These are phyloP conservation scores for Ustanciosporium gigantosporum DNA, from an alignment of 1,284 basidiomycete species.

Conservation along the genomic window DNA sequence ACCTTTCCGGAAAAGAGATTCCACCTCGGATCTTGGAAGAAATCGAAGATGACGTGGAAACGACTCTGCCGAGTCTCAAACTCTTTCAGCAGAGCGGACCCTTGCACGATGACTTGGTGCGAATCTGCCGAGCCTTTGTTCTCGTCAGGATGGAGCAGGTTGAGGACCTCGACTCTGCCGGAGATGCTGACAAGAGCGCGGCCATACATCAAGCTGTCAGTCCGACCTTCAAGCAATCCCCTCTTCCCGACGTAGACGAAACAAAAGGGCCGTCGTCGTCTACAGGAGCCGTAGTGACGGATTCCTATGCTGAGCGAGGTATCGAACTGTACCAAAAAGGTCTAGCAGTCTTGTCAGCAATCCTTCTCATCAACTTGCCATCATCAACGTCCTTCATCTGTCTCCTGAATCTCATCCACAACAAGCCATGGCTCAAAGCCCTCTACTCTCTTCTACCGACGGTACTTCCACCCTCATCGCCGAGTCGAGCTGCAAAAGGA, in stretches of 20 bases:
- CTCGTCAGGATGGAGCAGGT: constrained; percentile 84
- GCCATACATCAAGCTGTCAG: constrained; percentile 8
- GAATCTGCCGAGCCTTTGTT: constrained; percentile 87
- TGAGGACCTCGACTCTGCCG: constrained; percentile 17
- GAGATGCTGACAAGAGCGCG: constrained; percentile 18
- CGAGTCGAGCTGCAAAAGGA: not conserved
- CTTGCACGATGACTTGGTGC: constrained; percentile 80
- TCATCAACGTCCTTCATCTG: constrained; percentile 76
- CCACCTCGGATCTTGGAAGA: constrained; percentile 65
- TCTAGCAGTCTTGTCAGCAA: constrained; percentile 71
- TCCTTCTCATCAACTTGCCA: constrained; percentile 85
- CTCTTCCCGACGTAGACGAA: constrained; percentile 1
- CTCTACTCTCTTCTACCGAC: constrained; percentile 44
- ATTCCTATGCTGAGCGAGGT: constrained; percentile 20
- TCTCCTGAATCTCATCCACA: constrained; percentile 74
- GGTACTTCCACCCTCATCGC: not conserved
- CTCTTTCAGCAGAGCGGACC: constrained; percentile 83
- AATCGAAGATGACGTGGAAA: constrained; percentile 78
- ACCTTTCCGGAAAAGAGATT: constrained; percentile 2
- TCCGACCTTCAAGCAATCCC: not conserved
- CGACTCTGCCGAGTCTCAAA: constrained; percentile 82
- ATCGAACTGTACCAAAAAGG: constrained; percentile 53
- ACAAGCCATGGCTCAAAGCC: constrained; percentile 49
- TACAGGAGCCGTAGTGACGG: not conserved
- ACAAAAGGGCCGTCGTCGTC: not conserved